Evolutionary conservation across 352 stramenopile species (phyloP).

Genomic region (Globisporangium spinosum): DNA sequence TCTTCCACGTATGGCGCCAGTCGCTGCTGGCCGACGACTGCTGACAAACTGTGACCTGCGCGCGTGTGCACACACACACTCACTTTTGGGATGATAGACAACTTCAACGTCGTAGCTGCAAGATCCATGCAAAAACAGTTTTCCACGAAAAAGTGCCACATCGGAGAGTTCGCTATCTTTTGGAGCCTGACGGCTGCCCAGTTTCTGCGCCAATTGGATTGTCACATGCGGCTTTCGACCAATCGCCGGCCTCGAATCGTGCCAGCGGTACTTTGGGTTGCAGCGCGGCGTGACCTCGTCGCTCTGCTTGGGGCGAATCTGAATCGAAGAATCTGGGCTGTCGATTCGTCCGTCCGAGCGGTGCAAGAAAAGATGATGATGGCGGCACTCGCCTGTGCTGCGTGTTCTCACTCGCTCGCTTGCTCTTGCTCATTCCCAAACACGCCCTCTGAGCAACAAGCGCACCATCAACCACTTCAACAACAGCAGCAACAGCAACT

Average conservation of each 20-base stretch:
- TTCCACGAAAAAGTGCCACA: background rate
- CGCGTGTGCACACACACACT: too few relatives aligned
- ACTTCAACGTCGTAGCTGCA: too few relatives aligned
- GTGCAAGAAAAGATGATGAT: background rate
- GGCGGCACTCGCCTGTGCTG: background rate
- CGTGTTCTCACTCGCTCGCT: background rate
- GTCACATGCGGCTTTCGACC: conserved; percentile 10
- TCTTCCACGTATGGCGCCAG: conserved; percentile 68
- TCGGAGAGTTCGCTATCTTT: background rate
- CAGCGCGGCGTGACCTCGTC: background rate
- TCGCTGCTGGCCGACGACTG: conserved; percentile 1
- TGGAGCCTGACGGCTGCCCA: background rate
- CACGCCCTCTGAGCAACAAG: conserved; percentile 4
- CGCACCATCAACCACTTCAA: background rate
- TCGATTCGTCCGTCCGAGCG: background rate
- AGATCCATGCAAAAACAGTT: too few relatives aligned
- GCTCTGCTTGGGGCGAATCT: conserved; percentile 6
- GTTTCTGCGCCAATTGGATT: conserved; percentile 3
- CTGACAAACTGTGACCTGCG: background rate
- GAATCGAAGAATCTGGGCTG: background rate
- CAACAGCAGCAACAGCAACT: background rate
- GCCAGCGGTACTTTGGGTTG: conserved; percentile 7
- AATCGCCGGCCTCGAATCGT: background rate
- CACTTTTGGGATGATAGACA: too few relatives aligned
- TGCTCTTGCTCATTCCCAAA: conserved; percentile 5